These are phyloP conservation scores for Cruciata laevipes DNA, from an alignment of 257 asterid genomes.

Conservation along the genomic window DNA sequence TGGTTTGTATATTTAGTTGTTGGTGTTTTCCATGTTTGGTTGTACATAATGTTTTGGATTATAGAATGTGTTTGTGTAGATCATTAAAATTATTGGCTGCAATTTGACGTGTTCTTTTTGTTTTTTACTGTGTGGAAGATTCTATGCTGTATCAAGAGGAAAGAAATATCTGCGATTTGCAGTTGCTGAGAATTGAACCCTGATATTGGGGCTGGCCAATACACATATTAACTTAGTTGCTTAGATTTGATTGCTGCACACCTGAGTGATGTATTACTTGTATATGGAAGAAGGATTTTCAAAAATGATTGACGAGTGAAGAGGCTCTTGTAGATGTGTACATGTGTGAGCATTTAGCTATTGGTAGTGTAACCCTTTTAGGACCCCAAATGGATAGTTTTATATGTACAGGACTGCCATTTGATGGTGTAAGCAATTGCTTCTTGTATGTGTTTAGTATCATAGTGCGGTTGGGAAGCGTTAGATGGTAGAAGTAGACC, in stretches of 20 bases:
- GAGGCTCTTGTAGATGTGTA: background rate
- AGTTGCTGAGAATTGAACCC: background rate
- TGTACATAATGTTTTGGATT: background rate
- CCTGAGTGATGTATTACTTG: background rate
- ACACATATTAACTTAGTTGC: background rate
- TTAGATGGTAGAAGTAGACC: background rate
- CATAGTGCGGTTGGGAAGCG: background rate
- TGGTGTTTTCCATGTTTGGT: background rate
- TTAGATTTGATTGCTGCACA: background rate
- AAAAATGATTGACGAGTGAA: background rate
- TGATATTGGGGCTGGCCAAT: background rate
- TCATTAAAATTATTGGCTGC: background rate
- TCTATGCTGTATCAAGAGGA: background rate
- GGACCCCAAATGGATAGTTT: background rate
- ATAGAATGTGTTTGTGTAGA: background rate
- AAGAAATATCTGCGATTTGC: background rate
- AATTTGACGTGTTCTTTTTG: background rate
- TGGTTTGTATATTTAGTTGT: background rate
- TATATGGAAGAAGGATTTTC: constrained; percentile 6
- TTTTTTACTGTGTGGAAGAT: background rate
- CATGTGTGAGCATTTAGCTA: background rate
- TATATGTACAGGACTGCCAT: background rate
- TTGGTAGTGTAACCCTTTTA: background rate
- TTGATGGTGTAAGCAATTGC: background rate
- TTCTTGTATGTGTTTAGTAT: background rate